Conservation (phyloP, 2,329 filamentous ascomycete genomes). For the Teratosphaeria nubilosa region DNA sequence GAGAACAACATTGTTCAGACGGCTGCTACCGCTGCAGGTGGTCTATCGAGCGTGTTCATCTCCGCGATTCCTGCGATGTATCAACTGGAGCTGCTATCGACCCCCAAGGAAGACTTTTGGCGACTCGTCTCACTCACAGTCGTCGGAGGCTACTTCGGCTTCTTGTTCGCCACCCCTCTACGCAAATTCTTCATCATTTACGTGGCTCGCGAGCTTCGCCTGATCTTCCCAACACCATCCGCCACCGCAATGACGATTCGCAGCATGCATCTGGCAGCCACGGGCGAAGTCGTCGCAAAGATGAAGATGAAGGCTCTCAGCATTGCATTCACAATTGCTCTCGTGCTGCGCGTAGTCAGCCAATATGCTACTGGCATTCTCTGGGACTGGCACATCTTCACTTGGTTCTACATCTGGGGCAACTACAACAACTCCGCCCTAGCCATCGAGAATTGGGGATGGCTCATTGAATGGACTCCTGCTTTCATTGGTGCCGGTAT, state of each 20-base stretch:
- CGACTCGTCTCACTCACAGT: slow-evolving; percentile 50
- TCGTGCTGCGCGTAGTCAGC: slow-evolving; percentile 5
- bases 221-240: slow-evolving; percentile 50
- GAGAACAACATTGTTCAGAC: slow-evolving; percentile 39
- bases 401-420: slow-evolving; percentile 47
- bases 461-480: slow-evolving; percentile 49
- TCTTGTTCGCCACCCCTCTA: slow-evolving; percentile 52
- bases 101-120: slow-evolving; percentile 46
- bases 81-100: slow-evolving; percentile 41
- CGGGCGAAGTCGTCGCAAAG: slow-evolving; percentile 29
- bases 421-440: slow-evolving; percentile 42
- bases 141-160: slow-evolving; percentile 40
- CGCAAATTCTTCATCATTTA: slow-evolving; percentile 55
- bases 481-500: slow-evolving; percentile 52
- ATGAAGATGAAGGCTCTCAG: slow-evolving; percentile 47
- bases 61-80: slow-evolving; percentile 51
- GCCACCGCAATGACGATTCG: slow-evolving; percentile 52
- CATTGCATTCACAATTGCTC: slow-evolving; percentile 12
- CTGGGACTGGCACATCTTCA: slow-evolving; percentile 34
- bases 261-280: slow-evolving; percentile 44
- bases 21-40: slow-evolving; percentile 50
- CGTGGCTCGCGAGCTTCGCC: slow-evolving; percentile 37
- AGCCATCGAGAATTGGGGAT: slow-evolving; percentile 50
- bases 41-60: slow-evolving; percentile 46
- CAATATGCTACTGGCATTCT: slow-evolving; percentile 50